phyloP scores from a whole-genome alignment of 331 rosid genomes.

The Erythrophleum ivorense region DNA sequence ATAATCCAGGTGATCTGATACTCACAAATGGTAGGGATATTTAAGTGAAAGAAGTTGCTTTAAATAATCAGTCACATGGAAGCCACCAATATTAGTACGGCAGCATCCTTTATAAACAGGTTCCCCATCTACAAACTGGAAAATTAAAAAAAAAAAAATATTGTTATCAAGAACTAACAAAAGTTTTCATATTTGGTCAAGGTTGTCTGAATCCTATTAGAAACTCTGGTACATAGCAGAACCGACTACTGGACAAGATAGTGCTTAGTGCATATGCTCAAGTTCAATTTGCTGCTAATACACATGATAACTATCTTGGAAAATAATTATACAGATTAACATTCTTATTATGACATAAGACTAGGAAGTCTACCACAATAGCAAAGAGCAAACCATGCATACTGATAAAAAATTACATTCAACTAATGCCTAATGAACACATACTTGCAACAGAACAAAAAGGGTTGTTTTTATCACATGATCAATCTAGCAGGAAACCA shows the following conservation, averaged over 20 bases:
- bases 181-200: slow-evolving; percentile 10
- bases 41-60: slow-evolving; percentile 93
- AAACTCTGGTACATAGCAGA: slow-evolving; percentile 2
- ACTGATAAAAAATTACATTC: background rate
- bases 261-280: background rate
- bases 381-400: slow-evolving; percentile 1
- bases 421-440: background rate
- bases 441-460: slow-evolving; percentile 3
- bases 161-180: background rate
- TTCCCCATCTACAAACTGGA: slow-evolving; percentile 91
- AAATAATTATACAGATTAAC: slow-evolving; percentile 12
- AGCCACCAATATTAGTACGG: slow-evolving; percentile 94
- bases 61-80: slow-evolving; percentile 83
- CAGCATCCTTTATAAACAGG: slow-evolving; percentile 84
- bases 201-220: slow-evolving; percentile 16
- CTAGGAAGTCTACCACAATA: slow-evolving; percentile 2
- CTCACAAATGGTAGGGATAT: slow-evolving; percentile 92
- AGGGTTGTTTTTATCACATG: background rate
- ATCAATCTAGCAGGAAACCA: background rate
- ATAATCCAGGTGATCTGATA: slow-evolving; percentile 38
- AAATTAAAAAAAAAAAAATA: background rate
- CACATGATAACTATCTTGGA: slow-evolving; percentile 4
- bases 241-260: background rate
- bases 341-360: slow-evolving; percentile 18
- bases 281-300: background rate